Evolutionary conservation across 371 early-diverging fungal species (phyloP).

Genomic region (Mycotypha africana): DNA sequence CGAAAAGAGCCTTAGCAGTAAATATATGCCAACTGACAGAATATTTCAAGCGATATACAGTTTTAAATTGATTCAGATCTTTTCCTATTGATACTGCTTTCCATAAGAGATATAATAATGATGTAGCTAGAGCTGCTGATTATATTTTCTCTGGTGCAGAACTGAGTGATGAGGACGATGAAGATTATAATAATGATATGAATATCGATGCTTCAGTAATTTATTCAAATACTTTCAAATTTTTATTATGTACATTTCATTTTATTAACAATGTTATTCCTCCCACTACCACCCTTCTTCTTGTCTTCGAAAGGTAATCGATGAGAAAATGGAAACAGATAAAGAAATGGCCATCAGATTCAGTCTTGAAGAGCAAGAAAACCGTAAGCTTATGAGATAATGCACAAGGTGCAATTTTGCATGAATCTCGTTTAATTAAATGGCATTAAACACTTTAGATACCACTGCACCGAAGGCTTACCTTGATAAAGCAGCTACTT

Average conservation of each 20-base stretch:
- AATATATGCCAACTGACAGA: background rate
- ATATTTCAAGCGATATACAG: background rate
- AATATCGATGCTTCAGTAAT: too few relatives aligned
- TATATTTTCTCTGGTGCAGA: slow-evolving; percentile 43
- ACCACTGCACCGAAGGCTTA: too few relatives aligned
- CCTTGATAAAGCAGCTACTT: too few relatives aligned
- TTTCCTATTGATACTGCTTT: background rate
- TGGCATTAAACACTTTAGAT: background rate
- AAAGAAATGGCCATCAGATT: slow-evolving; percentile 5
- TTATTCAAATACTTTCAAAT: too few relatives aligned
- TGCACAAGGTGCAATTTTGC: too few relatives aligned
- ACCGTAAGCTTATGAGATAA: background rate
- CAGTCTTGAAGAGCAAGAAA: slow-evolving; percentile 4
- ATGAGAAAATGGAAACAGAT: too few relatives aligned
- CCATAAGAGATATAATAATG: slow-evolving; percentile 42
- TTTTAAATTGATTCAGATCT: background rate
- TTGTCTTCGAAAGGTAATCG: too few relatives aligned
- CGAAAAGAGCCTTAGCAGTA: slow-evolving; percentile 37
- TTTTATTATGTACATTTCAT: too few relatives aligned
- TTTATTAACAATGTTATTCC: too few relatives aligned
- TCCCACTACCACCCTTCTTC: too few relatives aligned
- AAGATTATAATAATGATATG: background rate
- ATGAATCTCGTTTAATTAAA: too few relatives aligned
- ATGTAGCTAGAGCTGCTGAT: slow-evolving; percentile 46
- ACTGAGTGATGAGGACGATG: slow-evolving; percentile 19